Percentiles rank a stretch among this genome's conserved stretches.
phyloP scores from a whole-genome alignment of 2,329 filamentous ascomycete genomes.

The Ascochyta lentis region DNA sequence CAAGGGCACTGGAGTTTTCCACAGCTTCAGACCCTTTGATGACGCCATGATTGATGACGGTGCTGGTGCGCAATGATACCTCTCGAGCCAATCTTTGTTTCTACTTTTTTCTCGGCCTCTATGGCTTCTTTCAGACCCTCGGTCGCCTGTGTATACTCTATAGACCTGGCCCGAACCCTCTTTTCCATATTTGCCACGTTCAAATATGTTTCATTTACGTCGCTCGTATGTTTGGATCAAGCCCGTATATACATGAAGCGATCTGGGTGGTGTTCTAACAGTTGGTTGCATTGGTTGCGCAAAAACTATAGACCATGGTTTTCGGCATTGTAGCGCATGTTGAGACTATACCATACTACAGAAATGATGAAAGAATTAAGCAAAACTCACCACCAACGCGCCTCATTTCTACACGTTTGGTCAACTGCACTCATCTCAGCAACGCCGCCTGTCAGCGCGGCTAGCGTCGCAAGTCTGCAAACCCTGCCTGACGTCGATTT shows the following conservation, averaged over 20 bases:
- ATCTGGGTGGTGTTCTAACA: conserved; percentile 17
- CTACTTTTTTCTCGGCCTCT: conserved; percentile 25
- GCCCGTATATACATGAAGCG: conserved; percentile 12
- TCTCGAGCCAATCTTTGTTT: conserved; percentile 31
- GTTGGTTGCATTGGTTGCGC: conserved; percentile 15
- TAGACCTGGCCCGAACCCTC: conserved; percentile 30
- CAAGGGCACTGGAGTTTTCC: conserved; percentile 20
- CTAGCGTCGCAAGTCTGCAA: conserved; percentile 9
- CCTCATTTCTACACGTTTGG: neutral
- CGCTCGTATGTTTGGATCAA: conserved; percentile 10
- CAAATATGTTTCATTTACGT: conserved; percentile 19
- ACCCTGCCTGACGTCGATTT: conserved; percentile 13
- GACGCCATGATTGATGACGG: conserved; percentile 49
- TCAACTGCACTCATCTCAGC: neutral
- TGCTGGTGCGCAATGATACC: conserved; percentile 39
- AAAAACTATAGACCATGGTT: conserved; percentile 19
- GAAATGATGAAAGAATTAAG: conserved; percentile 1
- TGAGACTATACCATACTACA: conserved; percentile 4
- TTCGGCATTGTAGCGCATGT: conserved; percentile 12
- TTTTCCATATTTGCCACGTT: conserved; percentile 12
- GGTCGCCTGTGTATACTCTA: conserved; percentile 48
- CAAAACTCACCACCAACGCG: neutral
- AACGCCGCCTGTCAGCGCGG: conserved; percentile 3
- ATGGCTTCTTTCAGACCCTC: conserved; percentile 33
- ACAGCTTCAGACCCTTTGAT: conserved; percentile 31